phyloP scores from a whole-genome alignment of 805 yeast species.

The Barnettozyma pratensis region DNA sequence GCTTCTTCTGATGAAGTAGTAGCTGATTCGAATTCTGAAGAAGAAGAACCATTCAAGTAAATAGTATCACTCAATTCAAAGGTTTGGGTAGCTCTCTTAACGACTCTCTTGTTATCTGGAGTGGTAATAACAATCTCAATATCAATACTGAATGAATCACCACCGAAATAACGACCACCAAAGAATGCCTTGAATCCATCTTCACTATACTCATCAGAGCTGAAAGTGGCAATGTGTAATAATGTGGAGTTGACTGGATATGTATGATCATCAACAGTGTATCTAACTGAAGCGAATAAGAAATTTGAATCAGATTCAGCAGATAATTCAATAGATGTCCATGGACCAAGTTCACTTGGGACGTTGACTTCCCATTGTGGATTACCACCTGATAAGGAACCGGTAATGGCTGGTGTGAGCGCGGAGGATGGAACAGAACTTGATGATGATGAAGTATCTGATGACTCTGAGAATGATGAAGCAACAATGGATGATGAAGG shows the following conservation, averaged over 20 bases:
- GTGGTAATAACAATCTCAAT: constrained; percentile 5
- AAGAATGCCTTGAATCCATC: constrained; percentile 1
- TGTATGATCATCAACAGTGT: not conserved
- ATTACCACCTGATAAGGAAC: not conserved
- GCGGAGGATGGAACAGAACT: not conserved
- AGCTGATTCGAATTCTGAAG: not conserved
- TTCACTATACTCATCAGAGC: not conserved
- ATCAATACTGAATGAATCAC: constrained; percentile 1
- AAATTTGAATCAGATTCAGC: not conserved
- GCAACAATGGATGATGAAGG: not conserved
- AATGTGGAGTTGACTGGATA: not conserved
- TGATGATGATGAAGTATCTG: not conserved
- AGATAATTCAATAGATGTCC: not conserved
- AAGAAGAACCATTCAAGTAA: not conserved
- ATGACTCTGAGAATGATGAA: not conserved
- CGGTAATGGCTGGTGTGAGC: not conserved
- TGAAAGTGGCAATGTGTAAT: not conserved
- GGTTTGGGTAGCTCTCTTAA: constrained; percentile 6
- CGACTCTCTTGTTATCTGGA: constrained; percentile 14
- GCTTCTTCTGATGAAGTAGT: not conserved
- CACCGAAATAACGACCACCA: constrained; percentile 3
- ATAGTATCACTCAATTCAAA: constrained; percentile 5
- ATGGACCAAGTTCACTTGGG: not conserved
- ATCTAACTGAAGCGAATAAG: not conserved
- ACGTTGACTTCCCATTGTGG: constrained; percentile 4